phyloP scores from a whole-genome alignment of 345 rosid genomes.

The Melaleuca alternifolia region DNA sequence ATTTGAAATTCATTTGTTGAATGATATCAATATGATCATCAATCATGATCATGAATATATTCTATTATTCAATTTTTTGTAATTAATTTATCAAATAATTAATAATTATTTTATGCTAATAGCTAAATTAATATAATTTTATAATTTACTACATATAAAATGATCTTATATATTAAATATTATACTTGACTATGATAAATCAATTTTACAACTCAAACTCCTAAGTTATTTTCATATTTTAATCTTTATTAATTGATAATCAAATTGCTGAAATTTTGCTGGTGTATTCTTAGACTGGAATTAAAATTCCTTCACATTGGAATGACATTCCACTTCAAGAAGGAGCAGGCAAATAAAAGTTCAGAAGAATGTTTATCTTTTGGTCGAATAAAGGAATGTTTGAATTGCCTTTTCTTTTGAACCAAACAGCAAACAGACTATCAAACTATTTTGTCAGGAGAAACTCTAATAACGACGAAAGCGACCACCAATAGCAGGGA shows the following conservation, averaged over 20 bases:
- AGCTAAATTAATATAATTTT: background rate
- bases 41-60: background rate
- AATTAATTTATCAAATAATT: background rate
- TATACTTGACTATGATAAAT: background rate
- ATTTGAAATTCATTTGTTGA: background rate
- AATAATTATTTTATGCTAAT: background rate
- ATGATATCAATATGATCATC: background rate
- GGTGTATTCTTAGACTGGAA: background rate
- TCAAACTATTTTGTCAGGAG: accelerated
- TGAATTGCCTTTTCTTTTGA: background rate
- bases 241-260: background rate
- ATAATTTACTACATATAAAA: background rate
- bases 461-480: background rate
- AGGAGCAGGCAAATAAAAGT: background rate
- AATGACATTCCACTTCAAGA: background rate
- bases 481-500: background rate
- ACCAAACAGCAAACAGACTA: background rate
- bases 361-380: background rate
- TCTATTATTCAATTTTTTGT: background rate
- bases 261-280: background rate
- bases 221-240: background rate
- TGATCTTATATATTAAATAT: background rate
- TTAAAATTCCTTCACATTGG: background rate
- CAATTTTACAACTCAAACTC: background rate
- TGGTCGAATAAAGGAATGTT: background rate